Evolutionary conservation across 2,329 filamentous ascomycete species (phyloP).

Genomic region (Paraphaeosphaeria sporulosa): DNA sequence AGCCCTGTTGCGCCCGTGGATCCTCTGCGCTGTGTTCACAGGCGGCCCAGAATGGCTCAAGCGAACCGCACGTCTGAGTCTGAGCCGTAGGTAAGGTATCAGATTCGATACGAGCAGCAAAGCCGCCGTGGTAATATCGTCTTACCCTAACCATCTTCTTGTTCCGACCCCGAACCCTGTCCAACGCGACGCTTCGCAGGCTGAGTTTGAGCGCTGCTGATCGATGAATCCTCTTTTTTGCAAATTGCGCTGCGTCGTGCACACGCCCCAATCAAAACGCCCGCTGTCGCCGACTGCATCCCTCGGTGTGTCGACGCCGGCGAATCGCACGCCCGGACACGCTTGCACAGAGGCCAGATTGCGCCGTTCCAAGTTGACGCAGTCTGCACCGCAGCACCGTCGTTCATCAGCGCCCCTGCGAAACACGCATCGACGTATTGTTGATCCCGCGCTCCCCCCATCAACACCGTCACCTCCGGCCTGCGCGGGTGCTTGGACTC

Average conservation of each 20-base stretch:
- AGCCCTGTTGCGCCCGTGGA: constrained; percentile 5
- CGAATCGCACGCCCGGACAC: constrained; percentile 33
- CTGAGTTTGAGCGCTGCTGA: constrained; percentile 45
- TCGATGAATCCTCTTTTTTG: constrained; percentile 42
- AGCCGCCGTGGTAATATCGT: constrained; percentile 36
- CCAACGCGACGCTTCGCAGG: constrained; percentile 43
- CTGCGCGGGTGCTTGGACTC: constrained; percentile 16
- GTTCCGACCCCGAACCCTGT: constrained; percentile 47
- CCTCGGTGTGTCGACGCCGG: constrained; percentile 26
- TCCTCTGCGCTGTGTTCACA: constrained; percentile 17
- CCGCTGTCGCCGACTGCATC: constrained; percentile 30
- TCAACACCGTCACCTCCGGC: constrained; percentile 20
- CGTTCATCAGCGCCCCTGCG: constrained; percentile 42
- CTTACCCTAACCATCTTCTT: constrained; percentile 46
- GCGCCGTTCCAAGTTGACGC: constrained; percentile 46
- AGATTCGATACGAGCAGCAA: constrained; percentile 42
- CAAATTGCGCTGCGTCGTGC: constrained; percentile 42
- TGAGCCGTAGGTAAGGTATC: constrained; percentile 21
- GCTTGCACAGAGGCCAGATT: constrained; percentile 33
- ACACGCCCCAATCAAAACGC: constrained; percentile 38
- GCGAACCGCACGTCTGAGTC: constrained; percentile 23
- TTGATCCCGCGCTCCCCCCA: constrained; percentile 16
- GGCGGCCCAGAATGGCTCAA: constrained; percentile 10
- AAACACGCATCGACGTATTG: constrained; percentile 43
- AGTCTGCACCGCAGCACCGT: constrained; percentile 48